Evolutionary conservation across 371 early-diverging fungal species (phyloP).

Genomic region (Smittium mucronatum): DNA sequence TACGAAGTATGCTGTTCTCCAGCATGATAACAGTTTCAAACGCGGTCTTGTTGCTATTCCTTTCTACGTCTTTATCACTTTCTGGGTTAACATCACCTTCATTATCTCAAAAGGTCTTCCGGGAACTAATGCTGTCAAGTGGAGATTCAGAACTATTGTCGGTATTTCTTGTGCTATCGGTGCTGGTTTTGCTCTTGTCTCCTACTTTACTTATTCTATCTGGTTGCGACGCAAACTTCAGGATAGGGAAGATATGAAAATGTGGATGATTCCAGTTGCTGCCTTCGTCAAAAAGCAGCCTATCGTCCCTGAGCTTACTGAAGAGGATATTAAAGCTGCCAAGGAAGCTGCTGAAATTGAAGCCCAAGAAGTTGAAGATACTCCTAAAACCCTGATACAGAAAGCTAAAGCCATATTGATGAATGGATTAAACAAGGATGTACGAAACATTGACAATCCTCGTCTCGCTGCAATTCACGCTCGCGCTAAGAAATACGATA

Average conservation of each 20-base stretch:
- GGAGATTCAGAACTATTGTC: slow-evolving; percentile 37
- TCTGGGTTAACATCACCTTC: slow-evolving; percentile 51
- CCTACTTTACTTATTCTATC: slow-evolving; percentile 44
- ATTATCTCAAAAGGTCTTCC: slow-evolving; percentile 60
- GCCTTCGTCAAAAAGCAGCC: background rate
- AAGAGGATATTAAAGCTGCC: slow-evolving; percentile 13
- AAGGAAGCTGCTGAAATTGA: slow-evolving; percentile 10
- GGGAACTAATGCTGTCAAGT: slow-evolving; percentile 28
- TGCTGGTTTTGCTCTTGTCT: slow-evolving; percentile 37
- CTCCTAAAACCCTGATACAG: background rate
- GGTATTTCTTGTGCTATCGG: slow-evolving; percentile 50
- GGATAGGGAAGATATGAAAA: slow-evolving; percentile 48
- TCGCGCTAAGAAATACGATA: slow-evolving; percentile 51
- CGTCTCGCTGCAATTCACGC: slow-evolving; percentile 42
- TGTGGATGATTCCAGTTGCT: slow-evolving; percentile 38
- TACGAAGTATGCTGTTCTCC: slow-evolving; percentile 49
- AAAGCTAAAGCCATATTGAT: slow-evolving; percentile 17
- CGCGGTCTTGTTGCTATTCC: slow-evolving; percentile 64
- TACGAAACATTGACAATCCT: slow-evolving; percentile 38
- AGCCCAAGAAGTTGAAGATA: background rate
- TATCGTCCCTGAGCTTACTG: no score
- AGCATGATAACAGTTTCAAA: slow-evolving; percentile 47
- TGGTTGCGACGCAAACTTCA: slow-evolving; percentile 47
- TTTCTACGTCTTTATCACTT: slow-evolving; percentile 62
- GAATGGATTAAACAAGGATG: slow-evolving; percentile 45